These are phyloP conservation scores for peach (Prunus persica) DNA, from an alignment of 306 rosid genomes.

Conservation along the genomic window DNA sequence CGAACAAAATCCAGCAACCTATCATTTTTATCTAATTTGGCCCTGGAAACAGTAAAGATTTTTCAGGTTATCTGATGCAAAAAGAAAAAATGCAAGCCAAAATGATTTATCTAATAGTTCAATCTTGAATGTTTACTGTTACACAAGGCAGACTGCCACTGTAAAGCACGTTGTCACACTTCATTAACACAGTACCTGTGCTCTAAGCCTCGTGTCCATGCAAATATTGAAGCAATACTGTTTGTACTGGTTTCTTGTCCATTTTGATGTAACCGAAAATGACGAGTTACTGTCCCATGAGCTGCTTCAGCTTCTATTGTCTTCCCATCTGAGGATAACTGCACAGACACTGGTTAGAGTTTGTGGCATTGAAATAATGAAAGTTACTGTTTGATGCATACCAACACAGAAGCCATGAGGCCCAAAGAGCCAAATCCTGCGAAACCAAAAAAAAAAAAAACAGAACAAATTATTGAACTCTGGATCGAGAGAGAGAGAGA, in stretches of 20 bases:
- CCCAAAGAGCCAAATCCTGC: slow-evolving; percentile 99
- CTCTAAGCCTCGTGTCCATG: slow-evolving; percentile 94
- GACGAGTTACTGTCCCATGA: slow-evolving; percentile 98
- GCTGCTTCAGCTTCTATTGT: slow-evolving; percentile 98
- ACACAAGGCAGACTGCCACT: neutral
- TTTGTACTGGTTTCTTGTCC: slow-evolving; percentile 98
- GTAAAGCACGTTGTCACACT: neutral
- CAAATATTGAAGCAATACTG: slow-evolving; percentile 97
- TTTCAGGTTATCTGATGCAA: slow-evolving; percentile 5
- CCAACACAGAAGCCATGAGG: slow-evolving; percentile 96
- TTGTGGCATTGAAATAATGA: slow-evolving; percentile 8
- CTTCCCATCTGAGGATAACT: slow-evolving; percentile 96
- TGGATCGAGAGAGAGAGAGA: neutral
- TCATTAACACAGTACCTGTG: slow-evolving; percentile 57
- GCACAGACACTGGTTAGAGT: slow-evolving; percentile 33
- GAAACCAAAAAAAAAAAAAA: slow-evolving; percentile 24
- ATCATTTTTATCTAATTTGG: slow-evolving; percentile 72
- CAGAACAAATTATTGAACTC: slow-evolving; percentile 20
- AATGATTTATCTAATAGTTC: neutral
- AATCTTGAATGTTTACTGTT: neutral
- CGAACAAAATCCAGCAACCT: slow-evolving; percentile 66
- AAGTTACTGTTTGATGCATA: slow-evolving; percentile 30
- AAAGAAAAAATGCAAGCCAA: neutral
- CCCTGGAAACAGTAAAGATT: slow-evolving; percentile 40
- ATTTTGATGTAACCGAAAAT: slow-evolving; percentile 83